Base-by-base conservation (phyloP, 1,284 basidiomycete genomes). In the Mycena sp. region DNA sequence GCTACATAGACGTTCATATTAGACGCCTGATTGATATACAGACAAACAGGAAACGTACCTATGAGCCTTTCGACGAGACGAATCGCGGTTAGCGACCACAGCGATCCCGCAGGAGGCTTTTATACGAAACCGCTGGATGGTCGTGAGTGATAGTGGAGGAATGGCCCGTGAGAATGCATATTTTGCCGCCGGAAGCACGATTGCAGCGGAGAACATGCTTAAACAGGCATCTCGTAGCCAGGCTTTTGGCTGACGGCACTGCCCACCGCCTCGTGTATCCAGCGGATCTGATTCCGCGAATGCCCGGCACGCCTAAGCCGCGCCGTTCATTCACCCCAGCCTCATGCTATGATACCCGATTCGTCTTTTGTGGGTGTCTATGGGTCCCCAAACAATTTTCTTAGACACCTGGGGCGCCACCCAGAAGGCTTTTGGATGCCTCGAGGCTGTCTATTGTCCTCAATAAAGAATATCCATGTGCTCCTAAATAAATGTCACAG, bases 331-430 rank as follows among this genome's bases (percentile, higher is more conserved):
- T 43, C 16, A 19, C 19, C 26, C 11, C 10, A 23, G 60, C 61
- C 61, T 57, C 61, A 28, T 52, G 54, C 41, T n/a, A 35, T 62
- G 61, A 62, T 57, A 52, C 28, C 48, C 55, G 55, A 58, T 53
- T 21, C 7, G 49, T 25, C 26, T n/a, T 30, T 46, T 63, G 55
- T 58, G 54, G 61, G 61, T 29, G 61, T 63, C 9, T 57, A 49
- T 63, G 61, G 61, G 61, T 63, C 61, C 61, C 17, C 6, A 26
- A 53, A 63, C 61, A 53, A n/a, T 43, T 61, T 48, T 25, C 28
- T 40, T 37, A 9, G 46, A n/a, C n/a, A 17, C 16, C 21, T 6
- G 21, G 21, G 6, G 41, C 53, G 60, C 48, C 53, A 40, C 54
- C 38, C 19, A 56, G 60, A 62, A 35, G 32, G 32, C 14, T 35